Evolutionary conservation across 345 rosid species (phyloP), one percentile per base, ranked within the genome.

Genomic region (Geranium brycei): DNA sequence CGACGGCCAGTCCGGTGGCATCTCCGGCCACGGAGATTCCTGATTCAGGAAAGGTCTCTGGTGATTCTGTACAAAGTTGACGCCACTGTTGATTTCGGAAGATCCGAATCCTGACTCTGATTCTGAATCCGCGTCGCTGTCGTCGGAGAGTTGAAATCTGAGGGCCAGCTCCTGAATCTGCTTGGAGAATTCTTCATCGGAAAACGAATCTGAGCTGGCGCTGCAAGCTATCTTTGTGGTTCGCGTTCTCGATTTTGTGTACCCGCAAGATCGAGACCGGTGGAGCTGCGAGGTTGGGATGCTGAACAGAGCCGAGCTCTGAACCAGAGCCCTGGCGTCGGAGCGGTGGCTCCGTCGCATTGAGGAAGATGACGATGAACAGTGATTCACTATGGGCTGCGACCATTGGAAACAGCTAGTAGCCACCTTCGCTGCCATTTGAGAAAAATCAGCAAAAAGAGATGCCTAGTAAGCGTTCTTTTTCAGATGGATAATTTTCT

Each of bases 111-210:
- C 1, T 23, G 28, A 23, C 10, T 35, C 41, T 35, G 41, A 35
- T 32, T 60, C 63, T 6, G 72, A 72, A 57, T 73, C 72, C 15
- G 41, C 58, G 3, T 61, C 15, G 56, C 38, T 5, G 60, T 57
- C 16, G 51, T 61, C 74, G 2, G 87, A 72, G 35, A 66, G 72
- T 61, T 82, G 79, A 82, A 88, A 82, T 62, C 76, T 78, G 69
- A 79, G 81, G 8, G 85, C 77, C 58, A 86, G 58, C 51, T 84
- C 87, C 58, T 81, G 79, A 56, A 87, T 82, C 57, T 79, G 78
- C 70, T 67, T 78, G 14, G 88, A 82, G 64, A 90, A 90, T 47
- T 90, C 97, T 56, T 87, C 95, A 17, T 87, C 95, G 1, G 85
- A 81, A 62, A 82, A 87, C 7, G 89, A 72, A 53, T 79, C 81